Conservation (phyloP, 345 rosid genomes). For the Geranium brycei region DNA sequence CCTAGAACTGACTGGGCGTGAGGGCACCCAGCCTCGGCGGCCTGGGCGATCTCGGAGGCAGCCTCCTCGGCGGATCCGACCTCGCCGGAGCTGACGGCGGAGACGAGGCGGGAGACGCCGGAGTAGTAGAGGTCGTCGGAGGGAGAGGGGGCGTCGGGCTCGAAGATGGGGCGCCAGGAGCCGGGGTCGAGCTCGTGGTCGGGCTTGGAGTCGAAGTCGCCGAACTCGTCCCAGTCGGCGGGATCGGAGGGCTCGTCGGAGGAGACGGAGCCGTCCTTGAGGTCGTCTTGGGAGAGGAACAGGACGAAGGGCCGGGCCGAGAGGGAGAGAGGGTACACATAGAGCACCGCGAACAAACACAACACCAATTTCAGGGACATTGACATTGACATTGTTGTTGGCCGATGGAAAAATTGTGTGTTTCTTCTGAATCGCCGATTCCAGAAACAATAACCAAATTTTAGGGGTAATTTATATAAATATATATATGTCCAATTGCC, state of each 20-base stretch:
- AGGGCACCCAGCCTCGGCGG: slow-evolving; percentile 49
- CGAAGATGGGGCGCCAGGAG: slow-evolving; percentile 85
- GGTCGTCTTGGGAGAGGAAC: slow-evolving; percentile 73
- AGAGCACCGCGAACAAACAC: slow-evolving; percentile 24
- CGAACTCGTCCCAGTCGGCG: slow-evolving; percentile 69
- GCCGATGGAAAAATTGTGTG: no score
- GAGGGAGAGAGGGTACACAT: slow-evolving; percentile 20
- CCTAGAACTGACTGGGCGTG: slow-evolving; percentile 70
- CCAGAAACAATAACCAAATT: no score
- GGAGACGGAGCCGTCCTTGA: slow-evolving; percentile 39
- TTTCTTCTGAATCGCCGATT: neutral
- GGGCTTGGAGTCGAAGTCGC: slow-evolving; percentile 49
- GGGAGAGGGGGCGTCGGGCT: slow-evolving; percentile 36
- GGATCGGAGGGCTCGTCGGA: slow-evolving; percentile 21
- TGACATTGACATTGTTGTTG: neutral
- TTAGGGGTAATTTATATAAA: no score
- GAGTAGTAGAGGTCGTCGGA: slow-evolving; percentile 35
- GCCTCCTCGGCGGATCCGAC: slow-evolving; percentile 60
- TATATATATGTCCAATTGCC: neutral
- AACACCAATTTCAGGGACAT: slow-evolving; percentile 8
- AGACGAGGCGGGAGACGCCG: slow-evolving; percentile 40
- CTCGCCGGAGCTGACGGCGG: slow-evolving; percentile 45
- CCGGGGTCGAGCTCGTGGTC: slow-evolving; percentile 86
- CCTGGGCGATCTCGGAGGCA: slow-evolving; percentile 42
- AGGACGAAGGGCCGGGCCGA: slow-evolving; percentile 62